A percentile compares a stretch with the other conserved stretches of the same genome.
Evolutionary conservation across 2,329 filamentous ascomycete species (phyloP).

Genomic region (Cladosporium cucumerinum): DNA sequence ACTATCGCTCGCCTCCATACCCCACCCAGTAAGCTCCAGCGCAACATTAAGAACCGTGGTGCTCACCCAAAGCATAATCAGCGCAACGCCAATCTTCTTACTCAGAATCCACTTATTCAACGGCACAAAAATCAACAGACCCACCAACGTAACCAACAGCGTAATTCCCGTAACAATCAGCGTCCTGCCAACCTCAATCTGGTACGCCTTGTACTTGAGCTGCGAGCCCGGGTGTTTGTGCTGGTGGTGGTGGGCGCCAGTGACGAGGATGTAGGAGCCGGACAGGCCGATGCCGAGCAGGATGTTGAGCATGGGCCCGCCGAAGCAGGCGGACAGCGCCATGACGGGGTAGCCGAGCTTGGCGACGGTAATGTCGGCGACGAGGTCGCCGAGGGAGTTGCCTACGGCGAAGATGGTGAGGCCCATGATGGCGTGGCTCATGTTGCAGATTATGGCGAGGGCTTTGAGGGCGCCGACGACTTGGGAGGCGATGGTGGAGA

Average conservation of each 20-base stretch:
- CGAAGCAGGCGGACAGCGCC: constrained; percentile 91
- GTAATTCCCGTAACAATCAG: constrained; percentile 83
- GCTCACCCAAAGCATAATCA: constrained; percentile 76
- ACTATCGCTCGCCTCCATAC: constrained; percentile 4
- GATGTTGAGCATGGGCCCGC: constrained; percentile 98
- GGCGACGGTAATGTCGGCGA: constrained; percentile 92
- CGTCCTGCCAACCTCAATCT: constrained; percentile 79
- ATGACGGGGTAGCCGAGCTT: constrained; percentile 93
- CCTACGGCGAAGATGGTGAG: constrained; percentile 95
- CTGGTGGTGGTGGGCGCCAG: constrained; percentile 63
- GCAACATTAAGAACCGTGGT: constrained; percentile 79
- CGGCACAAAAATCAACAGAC: constrained; percentile 76
- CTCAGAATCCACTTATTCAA: constrained; percentile 83
- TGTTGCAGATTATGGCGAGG: constrained; percentile 84
- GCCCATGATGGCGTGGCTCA: constrained; percentile 90
- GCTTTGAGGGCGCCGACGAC: constrained; percentile 94
- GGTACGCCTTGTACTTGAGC: constrained; percentile 70
- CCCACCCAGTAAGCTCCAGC: constrained; percentile 60
- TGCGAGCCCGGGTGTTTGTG: constrained; percentile 64
- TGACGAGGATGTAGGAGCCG: constrained; percentile 81
- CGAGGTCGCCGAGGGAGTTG: constrained; percentile 89
- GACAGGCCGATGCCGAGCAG: constrained; percentile 89
- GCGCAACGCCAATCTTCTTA: constrained; percentile 71
- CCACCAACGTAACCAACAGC: constrained; percentile 73
- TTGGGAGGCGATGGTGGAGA: constrained; percentile 90